Percentiles rank a stretch among this genome's conserved stretches.
Evolutionary conservation across 352 stramenopile species (phyloP).

Genomic region (Pythium angustatum): DNA sequence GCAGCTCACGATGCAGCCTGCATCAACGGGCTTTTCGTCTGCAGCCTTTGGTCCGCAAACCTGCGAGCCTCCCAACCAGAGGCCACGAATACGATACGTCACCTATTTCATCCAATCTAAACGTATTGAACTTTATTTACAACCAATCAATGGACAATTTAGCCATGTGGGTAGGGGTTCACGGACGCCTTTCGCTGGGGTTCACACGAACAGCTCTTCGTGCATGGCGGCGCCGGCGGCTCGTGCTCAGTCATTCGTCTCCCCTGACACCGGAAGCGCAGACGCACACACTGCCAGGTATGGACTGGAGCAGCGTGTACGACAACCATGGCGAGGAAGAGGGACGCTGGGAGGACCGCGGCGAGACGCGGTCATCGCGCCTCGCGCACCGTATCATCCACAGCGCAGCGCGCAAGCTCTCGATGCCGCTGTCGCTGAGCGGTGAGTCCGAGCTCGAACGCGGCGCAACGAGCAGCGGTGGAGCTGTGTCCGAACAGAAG

Average conservation of each 20-base stretch:
- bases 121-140: neutral
- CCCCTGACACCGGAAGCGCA: neutral
- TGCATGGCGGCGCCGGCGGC: neutral
- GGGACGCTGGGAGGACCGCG: slow-evolving; percentile 63
- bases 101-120: slow-evolving; percentile 1
- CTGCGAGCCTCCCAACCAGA: slow-evolving; percentile 1
- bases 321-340: slow-evolving; percentile 70
- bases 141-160: neutral
- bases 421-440: slow-evolving; percentile 43
- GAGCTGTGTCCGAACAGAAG: slow-evolving; percentile 1
- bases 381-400: slow-evolving; percentile 71
- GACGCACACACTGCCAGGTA: slow-evolving; percentile 20
- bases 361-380: slow-evolving; percentile 71
- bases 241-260: neutral
- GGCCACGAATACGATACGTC: neutral
- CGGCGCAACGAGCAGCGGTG: neutral
- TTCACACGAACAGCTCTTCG: neutral
- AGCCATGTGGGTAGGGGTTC: neutral
- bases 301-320: slow-evolving; percentile 81
- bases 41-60: neutral
- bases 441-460: slow-evolving; percentile 13
- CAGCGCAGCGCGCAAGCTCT: slow-evolving; percentile 57
- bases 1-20: no score
- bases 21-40: no score
- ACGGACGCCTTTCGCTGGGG: neutral